Evolutionary conservation across 176 grass and related monocot genomes (phyloP), one percentile per base, ranked within the genome.

Genomic region (Carex myosuroides): DNA sequence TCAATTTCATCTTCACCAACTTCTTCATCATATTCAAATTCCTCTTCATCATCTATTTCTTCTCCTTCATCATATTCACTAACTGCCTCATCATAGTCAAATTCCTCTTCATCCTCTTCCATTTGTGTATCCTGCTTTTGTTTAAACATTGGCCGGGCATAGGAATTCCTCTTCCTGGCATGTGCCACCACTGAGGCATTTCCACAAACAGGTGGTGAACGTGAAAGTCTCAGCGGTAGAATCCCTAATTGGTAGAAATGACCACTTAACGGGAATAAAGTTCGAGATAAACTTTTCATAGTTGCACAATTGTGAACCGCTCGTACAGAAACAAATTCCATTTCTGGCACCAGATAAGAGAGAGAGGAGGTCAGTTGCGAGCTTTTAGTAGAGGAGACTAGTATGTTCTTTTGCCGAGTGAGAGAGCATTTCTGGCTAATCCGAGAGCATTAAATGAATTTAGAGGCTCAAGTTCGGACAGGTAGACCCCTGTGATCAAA

Each of bases 81-180:
- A 1, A 79, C 37, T 0, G 70, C 82, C 33, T 83, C 83, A 16
- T 85, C 53, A 0, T 61, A 86, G 0, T 80, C 81, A 1, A 84
- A 77, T 8, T 67, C 62, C 4, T 37, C 62, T 2, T 42, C 83
- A 13, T 75, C 88, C 0, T 75, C 56, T 3, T 85, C 80, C 33
- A 70, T 1, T 6, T 58, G 79, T 65, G 22, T 63, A 32, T 60
- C 84, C 0, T 11, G 5, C 14, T 12, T 22, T 8, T 64, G 85
- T 53, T 87, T 87, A 41, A 42, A 70, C 18, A 88, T 22, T 33
- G 73, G 60, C 14, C 84, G 70, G 0, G 84, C 82, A 5, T 52
- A 83, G 60, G 75, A 81, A 18, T 77, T 64, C 8, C 87, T 91
- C 87, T 91, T 92, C 74, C 83, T 92, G 74, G 88, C 85, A 21